Evolutionary conservation across 2,329 filamentous ascomycete genomes (phyloP).

Genomic region (Pseudomassariella vexata): DNA sequence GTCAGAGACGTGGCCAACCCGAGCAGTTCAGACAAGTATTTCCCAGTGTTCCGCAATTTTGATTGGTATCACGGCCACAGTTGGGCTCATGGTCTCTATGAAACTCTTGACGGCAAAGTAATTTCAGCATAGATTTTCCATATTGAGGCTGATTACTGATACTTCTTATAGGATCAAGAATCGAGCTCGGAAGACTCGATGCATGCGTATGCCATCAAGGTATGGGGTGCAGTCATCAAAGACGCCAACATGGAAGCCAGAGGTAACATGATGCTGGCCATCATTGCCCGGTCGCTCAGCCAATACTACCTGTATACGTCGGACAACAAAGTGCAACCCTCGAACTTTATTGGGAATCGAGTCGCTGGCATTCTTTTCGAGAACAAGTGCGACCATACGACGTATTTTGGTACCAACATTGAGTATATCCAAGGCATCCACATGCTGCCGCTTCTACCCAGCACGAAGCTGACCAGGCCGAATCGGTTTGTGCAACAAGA

Average conservation of each 20-base stretch:
- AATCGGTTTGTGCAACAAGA: conserved; percentile 71
- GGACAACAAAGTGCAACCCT: conserved; percentile 65
- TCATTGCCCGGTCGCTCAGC: conserved; percentile 67
- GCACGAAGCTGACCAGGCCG: conserved; percentile 60
- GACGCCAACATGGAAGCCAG: conserved; percentile 73
- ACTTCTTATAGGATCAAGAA: conserved; percentile 56
- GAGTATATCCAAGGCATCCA: conserved; percentile 72
- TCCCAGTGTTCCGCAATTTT: conserved; percentile 77
- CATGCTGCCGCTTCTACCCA: conserved; percentile 62
- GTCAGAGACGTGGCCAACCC: conserved; percentile 82
- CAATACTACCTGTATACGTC: conserved; percentile 77
- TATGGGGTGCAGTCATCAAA: conserved; percentile 82
- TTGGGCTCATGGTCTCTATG: conserved; percentile 79
- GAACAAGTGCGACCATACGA: conserved; percentile 91
- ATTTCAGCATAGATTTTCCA: conserved; percentile 1
- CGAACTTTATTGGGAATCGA: conserved; percentile 76
- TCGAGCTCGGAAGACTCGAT: conserved; percentile 88
- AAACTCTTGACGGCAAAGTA: conserved; percentile 66
- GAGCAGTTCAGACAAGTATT: conserved; percentile 61
- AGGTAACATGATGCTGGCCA: conserved; percentile 76
- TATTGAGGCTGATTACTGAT: conserved; percentile 3
- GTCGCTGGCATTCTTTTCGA: conserved; percentile 72
- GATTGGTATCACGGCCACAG: conserved; percentile 95
- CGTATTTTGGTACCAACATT: conserved; percentile 72
- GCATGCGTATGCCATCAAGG: conserved; percentile 80